A percentile compares a stretch with the other conserved stretches of the same genome.
phyloP scores from a whole-genome alignment of 2,329 filamentous ascomycete genomes.

The Cladophialophora bantiana region DNA sequence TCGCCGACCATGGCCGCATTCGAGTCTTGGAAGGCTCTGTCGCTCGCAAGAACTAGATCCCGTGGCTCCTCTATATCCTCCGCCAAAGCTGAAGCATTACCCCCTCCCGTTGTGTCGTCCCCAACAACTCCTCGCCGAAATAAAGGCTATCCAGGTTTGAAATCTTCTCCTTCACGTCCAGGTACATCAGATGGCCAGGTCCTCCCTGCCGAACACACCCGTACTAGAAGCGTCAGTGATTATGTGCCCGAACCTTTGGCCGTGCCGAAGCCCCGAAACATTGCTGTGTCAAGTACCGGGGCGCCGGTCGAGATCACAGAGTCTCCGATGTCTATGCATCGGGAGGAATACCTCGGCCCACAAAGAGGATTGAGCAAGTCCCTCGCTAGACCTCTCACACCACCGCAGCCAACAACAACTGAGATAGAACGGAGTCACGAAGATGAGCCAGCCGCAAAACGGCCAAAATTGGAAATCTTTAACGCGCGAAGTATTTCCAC shows the following conservation, averaged over 20 bases:
- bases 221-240: conserved; percentile 87
- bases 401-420: conserved; percentile 66
- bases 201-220: conserved; percentile 45
- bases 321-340: conserved; percentile 64
- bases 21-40: conserved; percentile 69
- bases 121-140: conserved; percentile 42
- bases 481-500: conserved; percentile 71
- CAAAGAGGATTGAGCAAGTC: conserved; percentile 73
- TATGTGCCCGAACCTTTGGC: conserved; percentile 77
- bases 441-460: conserved; percentile 41
- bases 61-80: conserved; percentile 52
- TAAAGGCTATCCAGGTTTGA: conserved; percentile 51
- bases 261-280: conserved; percentile 71
- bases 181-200: conserved; percentile 35
- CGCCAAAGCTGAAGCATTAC: conserved; percentile 41
- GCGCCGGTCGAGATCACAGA: conserved; percentile 56
- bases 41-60: conserved; percentile 53
- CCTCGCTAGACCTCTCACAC: conserved; percentile 74
- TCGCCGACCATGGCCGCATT: conserved; percentile 75
- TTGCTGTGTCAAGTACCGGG: conserved; percentile 72
- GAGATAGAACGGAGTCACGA: conserved; percentile 58
- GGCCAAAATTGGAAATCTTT: conserved; percentile 65
- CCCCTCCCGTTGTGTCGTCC: conserved; percentile 25
- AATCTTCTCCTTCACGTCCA: conserved; percentile 32
- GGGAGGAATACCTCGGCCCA: conserved; percentile 81